Base-by-base conservation (phyloP, 495 filamentous ascomycete genomes). In the Annulohypoxylon bovei region DNA sequence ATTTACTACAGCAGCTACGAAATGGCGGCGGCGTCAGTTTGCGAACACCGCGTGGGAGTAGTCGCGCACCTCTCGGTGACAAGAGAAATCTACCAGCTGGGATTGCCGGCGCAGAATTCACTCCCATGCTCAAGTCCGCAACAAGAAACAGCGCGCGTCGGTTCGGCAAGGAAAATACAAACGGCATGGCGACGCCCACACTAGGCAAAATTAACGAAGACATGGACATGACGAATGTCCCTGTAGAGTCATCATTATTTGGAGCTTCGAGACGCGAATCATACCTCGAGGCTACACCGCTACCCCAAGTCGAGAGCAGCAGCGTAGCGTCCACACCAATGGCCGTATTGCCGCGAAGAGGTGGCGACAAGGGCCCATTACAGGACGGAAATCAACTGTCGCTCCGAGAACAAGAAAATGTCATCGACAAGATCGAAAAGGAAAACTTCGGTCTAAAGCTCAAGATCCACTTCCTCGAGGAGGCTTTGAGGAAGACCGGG, bases 391-490 rank as follows among this genome's bases (percentile, higher is more conserved):
- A 97, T 69, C 87, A 93, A 71, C 85, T 96, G 73, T 95, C 94
- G 4, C 81, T 99, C 53, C 89, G 94, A 47, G 95, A 99, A 74
- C 95, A 99, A 79, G 96, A 98, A 74, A 92, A 92, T 69, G 92
- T 95, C 62, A 95, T 99, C 72, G 93, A 97, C 78, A 92, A 91
- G 74, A 93, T 98, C 66, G 93, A 98, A 77, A 99, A 98, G 81
- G 91, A 93, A 68, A 93, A 93, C 65, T 93, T 93, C 67, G 88
- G 88, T 7, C 80, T 93, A 28, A 93, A 93, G 74, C 83, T 93
- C 61, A 93, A 92, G 78, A 92, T 93, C 52, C 90, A 93, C 75
- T 93, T 92, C 74, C 84, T 93, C 68, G 89, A 93, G 71, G 90
- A 93, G 54, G 89, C 91, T 23, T 76, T 98, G 14, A 85, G 90